Percentiles rank a stretch among this genome's conserved stretches.
Conservation (phyloP, 225 moss, liverwort and hornwort genomes). For the Ulota crispa region DNA sequence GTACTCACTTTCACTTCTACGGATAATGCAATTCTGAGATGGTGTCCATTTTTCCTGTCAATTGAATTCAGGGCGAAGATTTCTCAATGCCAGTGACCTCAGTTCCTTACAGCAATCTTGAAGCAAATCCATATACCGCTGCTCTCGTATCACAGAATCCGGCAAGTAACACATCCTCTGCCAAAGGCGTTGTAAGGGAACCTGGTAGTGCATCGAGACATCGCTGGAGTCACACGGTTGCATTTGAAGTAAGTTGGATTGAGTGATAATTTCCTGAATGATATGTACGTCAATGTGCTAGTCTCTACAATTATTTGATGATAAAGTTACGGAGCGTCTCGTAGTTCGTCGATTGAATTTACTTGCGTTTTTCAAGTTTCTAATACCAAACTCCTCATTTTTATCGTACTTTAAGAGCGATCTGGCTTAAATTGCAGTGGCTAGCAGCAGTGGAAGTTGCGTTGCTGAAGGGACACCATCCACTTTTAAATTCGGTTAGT, state of each 20-base stretch:
- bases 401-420: neutral
- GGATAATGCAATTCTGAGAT: slow-evolving; percentile 13
- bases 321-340: neutral
- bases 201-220: slow-evolving; percentile 72
- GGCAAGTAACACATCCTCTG: slow-evolving; percentile 10
- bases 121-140: slow-evolving; percentile 45
- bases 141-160: slow-evolving; percentile 36
- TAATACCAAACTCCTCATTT: neutral
- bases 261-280: slow-evolving; percentile 7
- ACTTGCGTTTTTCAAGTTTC: neutral
- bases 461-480: slow-evolving; percentile 73
- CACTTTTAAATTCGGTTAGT: slow-evolving; percentile 44
- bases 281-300: neutral
- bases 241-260: slow-evolving; percentile 74
- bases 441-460: slow-evolving; percentile 81
- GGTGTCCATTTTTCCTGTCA: slow-evolving; percentile 22
- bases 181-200: slow-evolving; percentile 26
- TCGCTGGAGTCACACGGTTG: slow-evolving; percentile 70
- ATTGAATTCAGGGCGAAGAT: slow-evolving; percentile 53
- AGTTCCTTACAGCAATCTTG: slow-evolving; percentile 40
- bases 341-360: neutral
- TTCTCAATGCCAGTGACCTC: slow-evolving; percentile 37
- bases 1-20: neutral
- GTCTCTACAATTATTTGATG: neutral
- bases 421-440: slow-evolving; percentile 62